These are phyloP conservation scores for Beta vulgaris DNA, from an alignment of 148 eudicot species.

Conservation along the genomic window DNA sequence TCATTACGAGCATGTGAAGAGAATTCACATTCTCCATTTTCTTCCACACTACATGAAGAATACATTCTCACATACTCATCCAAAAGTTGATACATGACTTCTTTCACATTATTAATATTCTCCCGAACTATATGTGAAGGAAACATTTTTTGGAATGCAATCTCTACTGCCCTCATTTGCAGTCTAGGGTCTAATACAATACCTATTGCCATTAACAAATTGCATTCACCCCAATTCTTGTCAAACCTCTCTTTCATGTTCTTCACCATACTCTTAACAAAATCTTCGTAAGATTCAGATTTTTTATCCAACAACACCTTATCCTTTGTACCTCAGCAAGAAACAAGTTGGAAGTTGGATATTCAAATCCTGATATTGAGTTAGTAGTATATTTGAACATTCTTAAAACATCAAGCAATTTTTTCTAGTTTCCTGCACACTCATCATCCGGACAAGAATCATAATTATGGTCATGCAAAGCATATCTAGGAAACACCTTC, in stretches of 20 bases:
- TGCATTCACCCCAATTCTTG: slow-evolving; percentile 16
- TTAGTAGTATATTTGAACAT: slow-evolving; percentile 19
- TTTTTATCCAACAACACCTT: slow-evolving; percentile 16
- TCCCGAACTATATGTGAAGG: neutral
- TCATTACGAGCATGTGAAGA: too few relatives aligned
- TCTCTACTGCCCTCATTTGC: neutral
- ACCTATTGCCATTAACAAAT: slow-evolving; percentile 15
- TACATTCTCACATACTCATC: neutral
- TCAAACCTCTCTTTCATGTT: slow-evolving; percentile 17
- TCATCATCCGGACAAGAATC: neutral
- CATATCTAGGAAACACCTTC: slow-evolving; percentile 10
- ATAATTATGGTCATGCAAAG: neutral
- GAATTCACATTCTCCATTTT: too few relatives aligned
- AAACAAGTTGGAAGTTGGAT: slow-evolving; percentile 29
- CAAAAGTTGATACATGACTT: neutral
- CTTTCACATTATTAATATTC: neutral
- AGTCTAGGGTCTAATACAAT: slow-evolving; percentile 9
- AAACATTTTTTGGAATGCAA: neutral
- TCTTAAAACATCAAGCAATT: slow-evolving; percentile 22
- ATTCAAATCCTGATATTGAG: slow-evolving; percentile 14
- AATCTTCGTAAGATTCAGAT: too few relatives aligned
- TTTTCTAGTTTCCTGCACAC: too few relatives aligned
- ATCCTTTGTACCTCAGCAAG: slow-evolving; percentile 17
- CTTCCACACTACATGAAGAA: too few relatives aligned
- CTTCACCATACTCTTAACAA: neutral